A percentile compares a stretch with the other conserved stretches of the same genome.
Conservation (phyloP, 441 rosid species). For the Euphorbia schlechtendalii region DNA sequence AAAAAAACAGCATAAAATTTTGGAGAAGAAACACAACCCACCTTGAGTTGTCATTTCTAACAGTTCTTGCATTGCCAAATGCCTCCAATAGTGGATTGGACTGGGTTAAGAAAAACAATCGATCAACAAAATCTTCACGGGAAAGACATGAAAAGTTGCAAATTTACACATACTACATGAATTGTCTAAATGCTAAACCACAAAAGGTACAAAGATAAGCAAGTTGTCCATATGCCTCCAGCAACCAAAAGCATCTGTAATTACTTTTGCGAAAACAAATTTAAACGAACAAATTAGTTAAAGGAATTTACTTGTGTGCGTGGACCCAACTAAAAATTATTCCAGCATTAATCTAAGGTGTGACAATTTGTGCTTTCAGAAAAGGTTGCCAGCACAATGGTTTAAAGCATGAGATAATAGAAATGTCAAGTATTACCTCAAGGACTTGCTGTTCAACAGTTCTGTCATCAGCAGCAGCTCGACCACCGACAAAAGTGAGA, state of each 20-base stretch:
- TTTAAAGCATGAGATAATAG: not conserved
- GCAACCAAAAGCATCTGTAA: not conserved
- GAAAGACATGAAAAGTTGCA: slow-evolving; percentile 15
- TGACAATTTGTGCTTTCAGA: not conserved
- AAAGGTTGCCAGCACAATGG: slow-evolving; percentile 1
- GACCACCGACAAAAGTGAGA: slow-evolving; percentile 93
- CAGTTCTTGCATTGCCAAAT: slow-evolving; percentile 95
- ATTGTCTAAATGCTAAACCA: too few relatives aligned
- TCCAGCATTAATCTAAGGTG: not conserved
- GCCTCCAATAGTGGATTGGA: slow-evolving; percentile 99
- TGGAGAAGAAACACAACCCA: slow-evolving; percentile 21
- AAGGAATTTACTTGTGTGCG: too few relatives aligned
- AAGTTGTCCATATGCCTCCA: too few relatives aligned
- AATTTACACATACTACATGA: too few relatives aligned
- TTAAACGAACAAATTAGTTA: not conserved
- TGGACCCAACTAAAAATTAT: not conserved
- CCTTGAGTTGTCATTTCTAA: slow-evolving; percentile 97
- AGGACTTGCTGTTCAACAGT: slow-evolving; percentile 97
- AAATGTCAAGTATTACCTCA: slow-evolving; percentile 49
- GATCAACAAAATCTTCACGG: slow-evolving; percentile 25
- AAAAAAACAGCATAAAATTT: not conserved
- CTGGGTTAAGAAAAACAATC: slow-evolving; percentile 38
- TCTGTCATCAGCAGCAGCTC: slow-evolving; percentile 76
- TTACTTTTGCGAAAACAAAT: not conserved
- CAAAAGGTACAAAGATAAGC: too few relatives aligned